Evolutionary conservation across 202 grass and related monocot genomes (phyloP).

Genomic region (Schoenoplectus tabernaemontani): DNA sequence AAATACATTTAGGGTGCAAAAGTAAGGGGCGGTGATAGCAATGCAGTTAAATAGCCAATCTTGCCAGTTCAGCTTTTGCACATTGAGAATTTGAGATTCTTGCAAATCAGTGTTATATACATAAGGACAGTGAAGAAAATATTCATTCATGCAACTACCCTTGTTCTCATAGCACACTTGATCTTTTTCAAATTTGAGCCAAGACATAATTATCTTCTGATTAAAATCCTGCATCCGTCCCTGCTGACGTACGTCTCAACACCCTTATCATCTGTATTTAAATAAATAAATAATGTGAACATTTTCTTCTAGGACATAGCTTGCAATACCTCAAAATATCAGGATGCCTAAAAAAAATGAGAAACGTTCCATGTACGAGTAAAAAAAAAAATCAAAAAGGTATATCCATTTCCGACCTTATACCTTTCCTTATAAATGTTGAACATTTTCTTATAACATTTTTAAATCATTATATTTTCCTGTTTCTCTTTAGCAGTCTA

Average conservation of each 20-base stretch:
- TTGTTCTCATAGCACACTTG: slow-evolving; percentile 28
- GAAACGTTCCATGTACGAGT: not conserved
- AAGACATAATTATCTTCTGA: slow-evolving; percentile 82
- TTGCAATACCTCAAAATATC: not conserved
- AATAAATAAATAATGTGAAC: slow-evolving; percentile 10
- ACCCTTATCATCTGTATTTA: slow-evolving; percentile 69
- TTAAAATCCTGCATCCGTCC: no score
- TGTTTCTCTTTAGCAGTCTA: not conserved
- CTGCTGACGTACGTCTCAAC: slow-evolving; percentile 67
- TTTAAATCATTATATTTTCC: not conserved
- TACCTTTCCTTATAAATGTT: not conserved
- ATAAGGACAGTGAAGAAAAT: not conserved
- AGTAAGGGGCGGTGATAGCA: not conserved
- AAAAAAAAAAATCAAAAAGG: not conserved
- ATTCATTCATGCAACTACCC: not conserved
- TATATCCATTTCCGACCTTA: not conserved
- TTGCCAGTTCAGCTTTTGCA: not conserved
- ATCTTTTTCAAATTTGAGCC: slow-evolving; percentile 70
- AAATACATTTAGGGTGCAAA: no score
- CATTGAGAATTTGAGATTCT: not conserved
- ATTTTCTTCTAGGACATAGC: not conserved
- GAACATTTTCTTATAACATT: not conserved
- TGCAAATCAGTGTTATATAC: not conserved
- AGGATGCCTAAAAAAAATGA: not conserved
- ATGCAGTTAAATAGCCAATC: not conserved